Evolutionary conservation across 768 basidiomycete genomes (phyloP), one percentile per base, ranked within the genome.

Genomic region (Lactarius tabidus): DNA sequence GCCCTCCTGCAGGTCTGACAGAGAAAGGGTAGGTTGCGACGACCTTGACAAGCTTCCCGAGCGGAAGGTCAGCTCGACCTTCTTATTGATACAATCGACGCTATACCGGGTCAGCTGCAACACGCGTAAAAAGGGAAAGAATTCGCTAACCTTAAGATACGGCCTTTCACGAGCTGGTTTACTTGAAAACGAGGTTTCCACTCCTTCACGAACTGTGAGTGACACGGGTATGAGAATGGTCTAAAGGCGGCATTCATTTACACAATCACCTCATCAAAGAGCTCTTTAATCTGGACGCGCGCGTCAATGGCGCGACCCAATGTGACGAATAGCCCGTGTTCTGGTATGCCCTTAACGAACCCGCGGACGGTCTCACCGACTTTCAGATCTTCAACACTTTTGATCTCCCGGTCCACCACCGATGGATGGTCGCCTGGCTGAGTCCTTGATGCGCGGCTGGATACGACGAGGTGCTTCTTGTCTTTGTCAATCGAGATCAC

Each of bases 21-120:
- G 66, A 14, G 79, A 75, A 41, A 85, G 69, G 10, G 71, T 70
- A 4, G 78, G 75, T 3, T 78, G 70, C 29, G 69, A 69, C 23
- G 77, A 69, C 63, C 77, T 79, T 54, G 79, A 79, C 43, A 82
- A 71, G 66, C 85, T 81, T n/a, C 82, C 82, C 14, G 88, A 85
- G 67, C 90, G 86, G 71, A 99, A 86, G 4, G 94, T 85, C 84
- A 99, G 82, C 74, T 99, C 96, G n/a, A 96, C 82, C 71, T 93
- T 89, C 70, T 88, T 90, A 63, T 79, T 84, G 56, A 85, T 81
- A 39, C 71, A 53, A 74, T 97, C 85, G 62, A 94, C 77, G 67
- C 95, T 98, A 61, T 1, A 48, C 28, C 55, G 33, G 10, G 10
- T 65, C 12, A 62, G 53, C 14, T 52, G 53, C 15, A 48, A 33